Conservation (phyloP, 768 basidiomycete species). For the Dendrothele bispora region DNA sequence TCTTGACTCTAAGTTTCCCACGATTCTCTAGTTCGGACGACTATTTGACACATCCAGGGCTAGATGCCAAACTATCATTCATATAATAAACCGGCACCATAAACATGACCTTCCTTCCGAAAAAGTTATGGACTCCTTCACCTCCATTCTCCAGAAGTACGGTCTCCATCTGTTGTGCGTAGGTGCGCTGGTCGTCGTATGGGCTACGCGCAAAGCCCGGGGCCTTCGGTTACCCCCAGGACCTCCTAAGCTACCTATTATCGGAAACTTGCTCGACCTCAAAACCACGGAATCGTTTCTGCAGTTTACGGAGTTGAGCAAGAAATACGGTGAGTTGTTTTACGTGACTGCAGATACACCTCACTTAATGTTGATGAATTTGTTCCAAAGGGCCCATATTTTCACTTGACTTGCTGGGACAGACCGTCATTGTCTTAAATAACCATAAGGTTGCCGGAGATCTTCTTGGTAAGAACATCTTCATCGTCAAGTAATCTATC, state of each 20-base stretch:
- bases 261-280: constrained; percentile 35
- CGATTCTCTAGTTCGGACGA: no score
- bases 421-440: background rate
- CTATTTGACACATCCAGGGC: no score
- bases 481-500: background rate
- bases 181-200: no score
- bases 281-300: constrained; percentile 24
- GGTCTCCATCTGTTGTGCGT: no score
- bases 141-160: no score
- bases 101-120: no score
- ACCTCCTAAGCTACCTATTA: constrained; percentile 33
- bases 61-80: no score
- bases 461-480: background rate
- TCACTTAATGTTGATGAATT: background rate
- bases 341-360: background rate
- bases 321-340: constrained; percentile 28
- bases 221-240: constrained; percentile 33
- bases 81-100: no score
- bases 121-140: no score
- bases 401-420: background rate
- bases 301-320: constrained; percentile 28
- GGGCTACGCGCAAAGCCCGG: no score
- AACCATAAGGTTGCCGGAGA: constrained; percentile 4
- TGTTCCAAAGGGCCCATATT: constrained; percentile 4
- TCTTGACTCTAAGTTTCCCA: no score